Conservation (phyloP, 176 grass and related monocot species). For the Triticum dicoccoides region DNA sequence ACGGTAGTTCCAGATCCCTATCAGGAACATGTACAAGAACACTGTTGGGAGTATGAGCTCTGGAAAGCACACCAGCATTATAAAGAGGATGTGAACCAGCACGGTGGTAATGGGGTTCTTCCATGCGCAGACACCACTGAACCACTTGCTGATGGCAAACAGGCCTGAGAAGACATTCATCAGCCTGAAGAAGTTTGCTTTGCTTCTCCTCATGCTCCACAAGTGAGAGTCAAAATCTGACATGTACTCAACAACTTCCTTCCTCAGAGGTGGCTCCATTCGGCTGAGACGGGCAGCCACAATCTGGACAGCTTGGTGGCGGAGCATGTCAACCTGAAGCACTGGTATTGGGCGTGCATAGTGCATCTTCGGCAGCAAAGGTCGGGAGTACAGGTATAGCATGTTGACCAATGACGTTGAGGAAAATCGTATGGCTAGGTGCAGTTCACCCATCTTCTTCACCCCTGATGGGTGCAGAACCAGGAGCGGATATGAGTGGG, state of each 20-base stretch:
- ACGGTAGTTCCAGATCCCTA: constrained; percentile 94
- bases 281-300: constrained; percentile 81
- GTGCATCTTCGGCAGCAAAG: constrained; percentile 95
- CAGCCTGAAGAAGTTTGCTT: constrained; percentile 96
- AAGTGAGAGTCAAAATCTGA: constrained; percentile 85
- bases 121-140: constrained; percentile 77
- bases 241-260: constrained; percentile 99
- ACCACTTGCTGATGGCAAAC: constrained; percentile 83
- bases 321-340: constrained; percentile 80
- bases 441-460: constrained; percentile 97
- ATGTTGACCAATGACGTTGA: constrained; percentile 87
- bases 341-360: constrained; percentile 83
- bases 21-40: constrained; percentile 95
- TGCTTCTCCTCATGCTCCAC: constrained; percentile 98
- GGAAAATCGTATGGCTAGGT: constrained; percentile 92
- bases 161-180: constrained; percentile 84
- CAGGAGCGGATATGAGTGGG: constrained; percentile 84
- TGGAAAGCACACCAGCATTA: constrained; percentile 96
- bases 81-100: constrained; percentile 81
- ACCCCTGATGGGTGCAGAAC: constrained; percentile 92
- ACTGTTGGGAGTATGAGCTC: constrained; percentile 85
- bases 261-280: constrained; percentile 92
- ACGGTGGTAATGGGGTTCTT: constrained; percentile 91
- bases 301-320: constrained; percentile 87
- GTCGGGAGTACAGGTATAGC: constrained; percentile 76